These are phyloP conservation scores for Claviceps humidiphila DNA, from an alignment of 2,329 filamentous ascomycete species.

Conservation along the genomic window DNA sequence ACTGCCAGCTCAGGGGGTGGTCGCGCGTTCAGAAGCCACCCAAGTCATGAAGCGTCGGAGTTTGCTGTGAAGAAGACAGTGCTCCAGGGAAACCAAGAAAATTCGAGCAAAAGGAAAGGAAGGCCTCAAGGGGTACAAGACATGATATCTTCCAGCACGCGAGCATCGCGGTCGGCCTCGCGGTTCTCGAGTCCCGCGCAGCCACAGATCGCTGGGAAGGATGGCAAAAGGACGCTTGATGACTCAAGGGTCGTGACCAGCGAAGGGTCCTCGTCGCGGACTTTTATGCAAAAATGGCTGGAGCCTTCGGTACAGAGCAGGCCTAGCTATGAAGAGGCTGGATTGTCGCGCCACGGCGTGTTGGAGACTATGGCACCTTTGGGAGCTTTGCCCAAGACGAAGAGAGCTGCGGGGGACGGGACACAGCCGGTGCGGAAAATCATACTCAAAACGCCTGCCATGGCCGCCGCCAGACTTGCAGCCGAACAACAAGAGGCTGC, in stretches of 20 bases:
- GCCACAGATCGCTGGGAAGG: constrained; percentile 11
- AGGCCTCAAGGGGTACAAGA: constrained; percentile 7
- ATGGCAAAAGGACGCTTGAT: constrained; percentile 21
- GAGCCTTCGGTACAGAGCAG: constrained; percentile 45
- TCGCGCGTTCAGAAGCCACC: neutral
- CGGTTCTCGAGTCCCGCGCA: constrained; percentile 42
- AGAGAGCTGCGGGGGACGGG: constrained; percentile 20
- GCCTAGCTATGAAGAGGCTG: constrained; percentile 67
- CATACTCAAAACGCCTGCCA: constrained; percentile 29
- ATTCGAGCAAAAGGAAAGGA: neutral
- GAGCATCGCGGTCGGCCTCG: constrained; percentile 34
- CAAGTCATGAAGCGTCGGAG: constrained; percentile 1
- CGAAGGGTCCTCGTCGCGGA: constrained; percentile 24
- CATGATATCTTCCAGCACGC: constrained; percentile 31
- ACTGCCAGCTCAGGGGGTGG: constrained; percentile 5
- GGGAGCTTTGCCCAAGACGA: constrained; percentile 54
- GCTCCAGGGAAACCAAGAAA: neutral
- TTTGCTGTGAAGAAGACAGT: neutral
- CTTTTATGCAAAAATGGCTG: constrained; percentile 44
- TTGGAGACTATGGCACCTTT: constrained; percentile 75
- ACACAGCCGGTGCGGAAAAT: constrained; percentile 27
- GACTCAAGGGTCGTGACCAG: constrained; percentile 21
- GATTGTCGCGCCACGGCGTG: constrained; percentile 60
- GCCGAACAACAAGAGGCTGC: constrained; percentile 8
- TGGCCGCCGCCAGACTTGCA: constrained; percentile 13